Base-by-base conservation (phyloP, 352 stramenopile species). In the Nothophytophthora sp. region DNA sequence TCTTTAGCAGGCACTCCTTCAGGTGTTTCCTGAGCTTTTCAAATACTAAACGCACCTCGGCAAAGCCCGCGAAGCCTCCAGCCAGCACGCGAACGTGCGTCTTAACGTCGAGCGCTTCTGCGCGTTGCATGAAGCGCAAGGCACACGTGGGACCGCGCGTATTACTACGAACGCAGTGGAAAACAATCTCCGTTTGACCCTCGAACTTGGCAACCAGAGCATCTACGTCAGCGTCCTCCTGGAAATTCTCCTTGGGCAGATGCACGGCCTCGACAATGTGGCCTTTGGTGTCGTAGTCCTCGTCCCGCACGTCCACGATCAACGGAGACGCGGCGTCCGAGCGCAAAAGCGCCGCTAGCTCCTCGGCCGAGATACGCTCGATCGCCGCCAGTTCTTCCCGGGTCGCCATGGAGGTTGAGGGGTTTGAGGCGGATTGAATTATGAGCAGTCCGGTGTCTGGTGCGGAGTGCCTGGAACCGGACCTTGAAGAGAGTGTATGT, bases 151-250 rank as follows among this genome's bases (percentile, higher is more conserved):
- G 68, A 3, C 63, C 68, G 7, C 68, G 48, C 2, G 61, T 63
- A 50, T 73, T 62, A 29, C 56, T 76, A 22, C 43, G 62, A 7
- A 66, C 67, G 35, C 70, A 80, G 39, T 80, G 70, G 42, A 80
- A 76, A 8, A 80, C 50, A 18, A 80, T 43, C 12, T 70, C 41
- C 20, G 53, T 16, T 11, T 63, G 56, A 22, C 5, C 33, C 15
- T 55, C 49, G 22, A 73, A 67, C 29, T 61, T 60, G 12, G 47
- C 25, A 15, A 76, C 62, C 3, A 76, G 25, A 20, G 47, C 60
- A 19, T 72, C 65, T 20, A 80, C 65, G 2, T 80, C 60, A 2
- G 45, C 50, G 38, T 76, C 70, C 18, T 72, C 50, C 12, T 53
- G 36, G 48, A 80, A 76, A 30, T 60, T 55, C 22, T 55, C 48